Conservation (phyloP, 129 eudicot genomes). For the Daucus carota region DNA sequence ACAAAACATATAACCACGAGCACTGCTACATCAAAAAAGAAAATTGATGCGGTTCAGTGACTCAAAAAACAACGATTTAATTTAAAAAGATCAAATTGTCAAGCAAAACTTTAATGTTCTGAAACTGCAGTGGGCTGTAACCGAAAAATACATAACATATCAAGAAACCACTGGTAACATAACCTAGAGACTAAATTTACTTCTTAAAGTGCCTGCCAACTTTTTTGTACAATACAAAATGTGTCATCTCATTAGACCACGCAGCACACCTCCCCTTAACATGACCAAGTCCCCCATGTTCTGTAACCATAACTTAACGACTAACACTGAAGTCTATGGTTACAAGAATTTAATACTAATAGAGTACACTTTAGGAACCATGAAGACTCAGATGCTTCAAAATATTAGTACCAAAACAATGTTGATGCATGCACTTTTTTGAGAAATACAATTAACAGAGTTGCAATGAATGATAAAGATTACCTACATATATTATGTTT, state of each 20-base stretch:
- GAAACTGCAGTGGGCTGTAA: not conserved
- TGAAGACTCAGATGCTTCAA: not conserved
- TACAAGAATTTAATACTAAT: too few relatives aligned
- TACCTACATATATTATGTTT: too few relatives aligned
- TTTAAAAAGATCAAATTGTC: not conserved
- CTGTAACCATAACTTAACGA: not conserved
- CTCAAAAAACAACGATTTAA: not conserved
- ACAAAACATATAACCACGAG: not conserved
- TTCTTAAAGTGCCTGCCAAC: not conserved
- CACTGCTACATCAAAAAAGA: not conserved
- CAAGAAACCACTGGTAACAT: not conserved
- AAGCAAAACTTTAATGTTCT: not conserved
- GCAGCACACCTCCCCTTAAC: too few relatives aligned
- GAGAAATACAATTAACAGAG: not conserved
- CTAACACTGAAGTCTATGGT: not conserved
- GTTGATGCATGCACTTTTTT: not conserved
- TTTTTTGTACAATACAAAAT: too few relatives aligned
- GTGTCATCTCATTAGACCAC: not conserved
- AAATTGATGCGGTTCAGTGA: not conserved
- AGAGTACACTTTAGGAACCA: not conserved
- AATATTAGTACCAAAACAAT: too few relatives aligned
- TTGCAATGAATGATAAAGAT: too few relatives aligned
- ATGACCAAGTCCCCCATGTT: not conserved
- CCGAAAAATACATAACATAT: not conserved
- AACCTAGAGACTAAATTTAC: not conserved